phyloP scores from a whole-genome alignment of 2,329 filamentous ascomycete species.

The Phialophora tarda region DNA sequence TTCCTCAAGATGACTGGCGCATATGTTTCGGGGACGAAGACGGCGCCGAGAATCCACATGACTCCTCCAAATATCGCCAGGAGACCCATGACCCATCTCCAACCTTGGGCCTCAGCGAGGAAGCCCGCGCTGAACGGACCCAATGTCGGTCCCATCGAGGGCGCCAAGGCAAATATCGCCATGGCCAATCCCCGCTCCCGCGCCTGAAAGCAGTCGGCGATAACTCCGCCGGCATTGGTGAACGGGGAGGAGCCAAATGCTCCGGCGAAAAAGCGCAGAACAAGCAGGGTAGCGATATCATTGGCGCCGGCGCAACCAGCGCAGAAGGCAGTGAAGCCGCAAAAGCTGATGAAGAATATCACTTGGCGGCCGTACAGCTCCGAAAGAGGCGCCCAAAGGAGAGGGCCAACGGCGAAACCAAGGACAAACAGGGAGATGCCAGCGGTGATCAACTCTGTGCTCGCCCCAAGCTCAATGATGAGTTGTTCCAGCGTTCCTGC shows the following conservation, averaged over 20 bases:
- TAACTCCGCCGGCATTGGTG: slow-evolving; percentile 67
- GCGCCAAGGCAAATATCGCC: slow-evolving; percentile 68
- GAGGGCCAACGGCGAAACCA: slow-evolving; percentile 64
- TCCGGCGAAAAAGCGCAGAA: slow-evolving; percentile 71
- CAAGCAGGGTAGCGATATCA: slow-evolving; percentile 65
- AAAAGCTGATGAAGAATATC: slow-evolving; percentile 65
- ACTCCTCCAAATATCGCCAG: slow-evolving; percentile 67
- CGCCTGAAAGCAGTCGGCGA: slow-evolving; percentile 64
- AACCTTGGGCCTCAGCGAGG: slow-evolving; percentile 66
- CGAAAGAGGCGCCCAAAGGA: slow-evolving; percentile 69
- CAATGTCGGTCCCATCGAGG: slow-evolving; percentile 68
- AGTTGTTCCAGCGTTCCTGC: slow-evolving; percentile 45
- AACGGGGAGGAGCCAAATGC: slow-evolving; percentile 66
- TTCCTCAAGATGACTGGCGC: slow-evolving; percentile 61
- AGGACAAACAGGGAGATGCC: slow-evolving; percentile 69
- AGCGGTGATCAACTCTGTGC: slow-evolving; percentile 58
- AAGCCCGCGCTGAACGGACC: slow-evolving; percentile 73
- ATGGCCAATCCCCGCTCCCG: slow-evolving; percentile 63
- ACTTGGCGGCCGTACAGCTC: slow-evolving; percentile 68
- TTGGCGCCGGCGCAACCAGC: slow-evolving; percentile 63
- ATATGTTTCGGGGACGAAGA: slow-evolving; percentile 66
- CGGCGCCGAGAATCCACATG: slow-evolving; percentile 61
- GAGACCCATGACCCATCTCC: slow-evolving; percentile 72
- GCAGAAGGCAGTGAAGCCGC: slow-evolving; percentile 66
- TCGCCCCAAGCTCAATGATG: slow-evolving; percentile 59